Evolutionary conservation across 2,329 filamentous ascomycete species (phyloP), one percentile per base, ranked within the genome.

Genomic region (Diaporthe helianthi): DNA sequence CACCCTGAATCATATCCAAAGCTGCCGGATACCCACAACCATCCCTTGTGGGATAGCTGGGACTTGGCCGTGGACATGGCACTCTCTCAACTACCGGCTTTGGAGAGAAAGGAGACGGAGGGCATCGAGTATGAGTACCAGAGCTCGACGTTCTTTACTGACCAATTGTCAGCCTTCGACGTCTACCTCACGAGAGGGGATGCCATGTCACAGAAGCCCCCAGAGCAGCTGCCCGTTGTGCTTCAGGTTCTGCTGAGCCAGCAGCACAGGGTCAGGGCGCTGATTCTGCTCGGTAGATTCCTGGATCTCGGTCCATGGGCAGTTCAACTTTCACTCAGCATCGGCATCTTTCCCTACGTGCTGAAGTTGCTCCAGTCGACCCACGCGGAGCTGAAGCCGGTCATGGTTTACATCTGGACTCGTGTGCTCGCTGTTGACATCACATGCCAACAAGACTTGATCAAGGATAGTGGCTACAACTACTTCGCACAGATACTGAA

Each of bases 351-450:
- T 79, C 96, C 96, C 0, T 99, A 99, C 77, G 96, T 99, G n/a
- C 83, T 99, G 41, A 99, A 99, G 80, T 85, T 99, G 31, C 84
- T 99, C 22, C 96, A 99, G 79, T 98, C 96, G 5, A 95, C 97
- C 55, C 96, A 96, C 0, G 88, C 93, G 55, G 96, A 99, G 79
- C 83, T 99, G 71, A 98, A 98, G 77, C 95, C 96, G 0, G 94
- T 98, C 71, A 98, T 99, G 96, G 94, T 99, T 6, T 99, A 98
- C 79, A 99, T 99, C 72, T 99, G 96, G 96, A 94, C 96, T 7
- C 89, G 96, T 60, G 93, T 99, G 52, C 88, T 99, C 73, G 96
- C 96, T 9, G 96, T 99, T 7, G 96, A 99, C 76, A 90, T 96
- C 70, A 93, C 93, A 1, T 98, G 96, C 76, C 96, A 99, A 79